Evolutionary conservation across 1,284 basidiomycete genomes (phyloP).

Genomic region (Paramarasmius palmivorus): DNA sequence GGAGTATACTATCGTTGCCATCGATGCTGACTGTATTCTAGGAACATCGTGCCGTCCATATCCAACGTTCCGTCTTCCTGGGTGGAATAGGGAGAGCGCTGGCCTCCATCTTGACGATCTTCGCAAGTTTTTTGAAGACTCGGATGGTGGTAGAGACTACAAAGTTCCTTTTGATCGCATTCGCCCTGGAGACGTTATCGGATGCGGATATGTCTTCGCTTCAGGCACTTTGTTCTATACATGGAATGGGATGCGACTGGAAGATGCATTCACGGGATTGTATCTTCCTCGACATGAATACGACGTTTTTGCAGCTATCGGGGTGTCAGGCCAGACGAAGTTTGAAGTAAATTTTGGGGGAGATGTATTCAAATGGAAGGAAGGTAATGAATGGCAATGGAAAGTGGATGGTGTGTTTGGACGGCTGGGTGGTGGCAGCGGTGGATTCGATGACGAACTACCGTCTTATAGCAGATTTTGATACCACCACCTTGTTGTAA

Average conservation of each 20-base stretch:
- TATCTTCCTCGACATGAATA: slow-evolving; percentile 50
- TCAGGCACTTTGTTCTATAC: slow-evolving; percentile 62
- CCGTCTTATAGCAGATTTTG: slow-evolving; percentile 25
- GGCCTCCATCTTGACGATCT: slow-evolving; percentile 71
- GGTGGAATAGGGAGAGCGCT: slow-evolving; percentile 68
- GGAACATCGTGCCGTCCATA: slow-evolving; percentile 69
- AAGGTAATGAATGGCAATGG: slow-evolving; percentile 64
- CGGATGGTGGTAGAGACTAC: slow-evolving; percentile 64
- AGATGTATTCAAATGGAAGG: slow-evolving; percentile 56
- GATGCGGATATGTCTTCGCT: slow-evolving; percentile 63
- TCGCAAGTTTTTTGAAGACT: slow-evolving; percentile 71
- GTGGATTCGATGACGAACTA: slow-evolving; percentile 28
- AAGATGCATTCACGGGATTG: slow-evolving; percentile 56
- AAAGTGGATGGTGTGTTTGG: slow-evolving; percentile 59
- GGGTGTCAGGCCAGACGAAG: slow-evolving; percentile 53
- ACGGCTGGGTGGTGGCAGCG: slow-evolving; percentile 26
- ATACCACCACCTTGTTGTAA: too few species aligned
- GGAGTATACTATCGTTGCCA: background rate
- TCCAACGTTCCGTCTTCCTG: slow-evolving; percentile 65
- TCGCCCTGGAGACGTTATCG: slow-evolving; percentile 49
- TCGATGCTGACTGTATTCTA: slow-evolving; percentile 23
- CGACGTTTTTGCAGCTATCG: slow-evolving; percentile 68
- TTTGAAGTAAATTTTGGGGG: slow-evolving; percentile 69
- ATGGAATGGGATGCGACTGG: slow-evolving; percentile 59
- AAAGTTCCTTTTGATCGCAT: slow-evolving; percentile 32